Percentiles rank a stretch among this genome's conserved stretches.
These are phyloP conservation scores for Ophiocordyceps robertsii DNA, from an alignment of 2,329 filamentous ascomycete species.

Conservation along the genomic window DNA sequence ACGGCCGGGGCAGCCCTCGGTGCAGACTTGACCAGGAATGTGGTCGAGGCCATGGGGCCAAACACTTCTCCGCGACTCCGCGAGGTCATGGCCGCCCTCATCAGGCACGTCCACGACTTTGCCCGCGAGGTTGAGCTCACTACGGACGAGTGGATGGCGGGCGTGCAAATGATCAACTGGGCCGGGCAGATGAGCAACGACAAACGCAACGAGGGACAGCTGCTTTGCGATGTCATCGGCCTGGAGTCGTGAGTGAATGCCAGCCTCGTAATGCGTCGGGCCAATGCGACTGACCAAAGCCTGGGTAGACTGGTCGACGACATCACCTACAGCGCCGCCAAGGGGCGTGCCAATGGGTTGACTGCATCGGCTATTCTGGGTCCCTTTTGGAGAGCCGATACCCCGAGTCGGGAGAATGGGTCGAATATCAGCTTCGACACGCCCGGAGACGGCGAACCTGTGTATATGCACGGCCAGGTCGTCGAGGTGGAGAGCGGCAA, in stretches of 20 bases:
- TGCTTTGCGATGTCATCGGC: slow-evolving; percentile 60
- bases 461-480: slow-evolving; percentile 50
- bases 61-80: slow-evolving; percentile 55
- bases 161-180: slow-evolving; percentile 43
- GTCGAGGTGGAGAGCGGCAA: slow-evolving; percentile 44
- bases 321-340: slow-evolving; percentile 53
- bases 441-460: slow-evolving; percentile 34
- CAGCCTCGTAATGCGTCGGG: background rate
- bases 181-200: slow-evolving; percentile 56
- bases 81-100: slow-evolving; percentile 52
- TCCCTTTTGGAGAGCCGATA: slow-evolving; percentile 68
- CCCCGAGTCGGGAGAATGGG: slow-evolving; percentile 57
- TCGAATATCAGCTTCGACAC: slow-evolving; percentile 46
- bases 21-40: slow-evolving; percentile 53
- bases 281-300: background rate
- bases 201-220: slow-evolving; percentile 60
- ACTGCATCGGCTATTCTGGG: slow-evolving; percentile 73
- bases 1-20: slow-evolving; percentile 14
- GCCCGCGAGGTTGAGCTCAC: slow-evolving; percentile 68
- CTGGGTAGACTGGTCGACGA: slow-evolving; percentile 55
- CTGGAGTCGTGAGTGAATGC: slow-evolving; percentile 45
- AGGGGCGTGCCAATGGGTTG: slow-evolving; percentile 28
- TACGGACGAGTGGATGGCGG: slow-evolving; percentile 66
- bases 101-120: slow-evolving; percentile 70
- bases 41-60: slow-evolving; percentile 63